Evolutionary conservation across 1,284 basidiomycete species (phyloP).

Genomic region (Pseudozyma tsukubaensis): DNA sequence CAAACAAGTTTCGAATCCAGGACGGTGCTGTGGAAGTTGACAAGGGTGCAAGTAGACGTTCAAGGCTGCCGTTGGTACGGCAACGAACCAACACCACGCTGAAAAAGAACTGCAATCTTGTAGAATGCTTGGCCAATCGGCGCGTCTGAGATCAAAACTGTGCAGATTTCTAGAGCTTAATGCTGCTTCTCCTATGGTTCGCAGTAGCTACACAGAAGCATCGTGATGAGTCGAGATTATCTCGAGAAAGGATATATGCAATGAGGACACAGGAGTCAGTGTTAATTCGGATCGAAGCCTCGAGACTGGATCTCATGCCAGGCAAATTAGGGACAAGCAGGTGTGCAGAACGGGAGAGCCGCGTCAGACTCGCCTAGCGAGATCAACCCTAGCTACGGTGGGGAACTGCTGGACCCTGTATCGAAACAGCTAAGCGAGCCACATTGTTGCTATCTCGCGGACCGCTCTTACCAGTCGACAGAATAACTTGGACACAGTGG

Average conservation of each 20-base stretch:
- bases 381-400: neutral
- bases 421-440: constrained; percentile 10
- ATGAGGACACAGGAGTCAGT: too few relatives aligned
- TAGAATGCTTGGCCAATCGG: constrained; percentile 11
- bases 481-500: too few relatives aligned
- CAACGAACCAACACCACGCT: neutral
- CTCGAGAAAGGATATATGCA: too few relatives aligned
- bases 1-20: neutral
- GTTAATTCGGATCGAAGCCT: too few relatives aligned
- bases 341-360: neutral
- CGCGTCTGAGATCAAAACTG: constrained; percentile 17
- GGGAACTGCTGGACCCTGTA: constrained; percentile 4
- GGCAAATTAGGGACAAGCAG: too few relatives aligned
- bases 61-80: neutral
- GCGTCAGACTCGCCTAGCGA: constrained; percentile 7
- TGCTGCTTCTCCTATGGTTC: neutral
- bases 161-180: constrained; percentile 1
- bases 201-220: neutral
- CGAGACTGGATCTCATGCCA: too few relatives aligned
- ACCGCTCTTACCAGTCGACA: too few relatives aligned
- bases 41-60: neutral
- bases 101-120: constrained; percentile 4
- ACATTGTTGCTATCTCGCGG: neutral
- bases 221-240: neutral
- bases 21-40: constrained; percentile 8